A percentile compares a stretch with the other conserved stretches of the same genome.
These are phyloP conservation scores for Proliferodiscus dingleyae DNA, from an alignment of 2,329 filamentous ascomycete species.

Conservation along the genomic window DNA sequence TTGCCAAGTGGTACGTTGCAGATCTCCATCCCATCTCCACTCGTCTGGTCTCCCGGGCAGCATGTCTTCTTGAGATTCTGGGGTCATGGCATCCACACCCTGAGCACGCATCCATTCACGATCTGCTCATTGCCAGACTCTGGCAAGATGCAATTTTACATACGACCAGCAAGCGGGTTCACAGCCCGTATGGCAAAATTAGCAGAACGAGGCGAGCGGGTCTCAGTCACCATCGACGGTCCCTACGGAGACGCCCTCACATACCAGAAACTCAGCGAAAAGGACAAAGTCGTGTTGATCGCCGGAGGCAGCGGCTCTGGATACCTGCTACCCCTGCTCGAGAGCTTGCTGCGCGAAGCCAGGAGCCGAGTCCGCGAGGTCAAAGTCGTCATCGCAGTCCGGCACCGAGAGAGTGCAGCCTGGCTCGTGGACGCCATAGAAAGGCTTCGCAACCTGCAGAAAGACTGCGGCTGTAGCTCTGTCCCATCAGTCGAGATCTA, in stretches of 20 bases:
- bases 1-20: conserved; percentile 84
- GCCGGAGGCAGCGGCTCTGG: conserved; percentile 12
- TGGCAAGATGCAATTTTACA: conserved; percentile 9
- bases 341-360: conserved; percentile 1
- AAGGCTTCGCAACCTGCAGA: neutral
- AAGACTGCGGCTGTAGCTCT: neutral
- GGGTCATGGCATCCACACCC: conserved; percentile 64
- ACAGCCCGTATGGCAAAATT: conserved; percentile 5
- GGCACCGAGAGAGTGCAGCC: neutral
- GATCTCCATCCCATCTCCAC: conserved; percentile 82
- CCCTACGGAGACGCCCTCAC: conserved; percentile 10
- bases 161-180: conserved; percentile 6
- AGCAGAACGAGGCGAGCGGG: neutral
- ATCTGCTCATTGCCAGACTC: conserved; percentile 62
- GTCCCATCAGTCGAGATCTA: conserved; percentile 2
- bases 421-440: conserved; percentile 2
- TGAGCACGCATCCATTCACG: conserved; percentile 87
- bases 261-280: neutral
- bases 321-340: conserved; percentile 10
- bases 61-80: conserved; percentile 89
- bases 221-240: conserved; percentile 13
- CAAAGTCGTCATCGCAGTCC: conserved; percentile 1
- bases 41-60: conserved; percentile 85
- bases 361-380: neutral
- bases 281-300: conserved; percentile 9